Base-by-base conservation (phyloP, 805 yeast genomes). In the Candida loeiensis region DNA sequence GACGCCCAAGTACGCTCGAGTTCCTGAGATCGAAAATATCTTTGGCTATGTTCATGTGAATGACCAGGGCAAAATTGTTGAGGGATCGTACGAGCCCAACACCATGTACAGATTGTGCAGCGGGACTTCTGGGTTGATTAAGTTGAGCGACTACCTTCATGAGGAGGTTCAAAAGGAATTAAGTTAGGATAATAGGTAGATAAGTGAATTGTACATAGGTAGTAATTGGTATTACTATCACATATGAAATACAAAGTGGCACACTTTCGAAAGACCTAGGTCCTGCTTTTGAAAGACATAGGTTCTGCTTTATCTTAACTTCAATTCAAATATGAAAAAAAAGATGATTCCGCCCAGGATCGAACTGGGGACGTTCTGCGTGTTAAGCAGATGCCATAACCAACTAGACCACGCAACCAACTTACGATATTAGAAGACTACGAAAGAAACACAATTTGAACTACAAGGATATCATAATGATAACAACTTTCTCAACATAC, bases 361-460 rank as follows among this genome's bases (percentile, higher is more conserved):
- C 96, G 97, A 91, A 91, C 97, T 89, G 96, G 97, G 96, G 97
- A 91, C 97, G 89, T 86, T 86, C 93, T 88, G 96, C 96, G 96
- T 90, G 97, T 90, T 88, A 90, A 87, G 96, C 96, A 89, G 93
- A 86, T 85, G 96, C 95, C 96, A 90, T 90, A 80, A 89, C 96
- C 96, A 71, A 89, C 96, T 89, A 89, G 96, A 89, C 96, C 96
- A 89, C 89, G 84, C 81, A 82, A 82, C 95, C 93, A 64, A 41
- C 54, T 56, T 25, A 12, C n/a, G n/a, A n/a, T 25, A 25, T 25
- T 25, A 25, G n/a, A n/a, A n/a, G n/a, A n/a, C n/a, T n/a, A n/a
- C n/a, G n/a, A n/a, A n/a, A n/a, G n/a, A n/a, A n/a, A n/a, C n/a
- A n/a, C n/a, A n/a, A n/a, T n/a, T n/a, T n/a, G n/a, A n/a, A n/a